Evolutionary conservation across 2,329 filamentous ascomycete genomes (phyloP), one percentile per base, ranked within the genome.

Genomic region (Penicillium sp.): DNA sequence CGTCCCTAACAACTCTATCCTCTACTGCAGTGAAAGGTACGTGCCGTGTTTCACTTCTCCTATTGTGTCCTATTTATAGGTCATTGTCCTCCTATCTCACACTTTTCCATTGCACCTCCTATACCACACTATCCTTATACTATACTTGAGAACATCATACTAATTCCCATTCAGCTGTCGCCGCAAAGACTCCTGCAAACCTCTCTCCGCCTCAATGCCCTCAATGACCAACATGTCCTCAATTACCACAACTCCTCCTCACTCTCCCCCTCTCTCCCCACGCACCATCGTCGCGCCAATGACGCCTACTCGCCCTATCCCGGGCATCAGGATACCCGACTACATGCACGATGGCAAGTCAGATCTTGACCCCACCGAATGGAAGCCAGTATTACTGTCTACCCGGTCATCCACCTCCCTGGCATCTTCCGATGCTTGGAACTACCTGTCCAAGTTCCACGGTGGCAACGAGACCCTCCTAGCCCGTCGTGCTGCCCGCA

Each of bases 1-100:
- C 52, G 80, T 82, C 31, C 85, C 85, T 16, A 81, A 82, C 70
- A 83, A 84, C 67, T 79, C 79, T 16, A 78, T 86, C 42, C 76
- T 88, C 45, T 88, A 88, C 70, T 88, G 85, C 75, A 87, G 84
- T 51, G 84, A 87, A 77, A 81, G 81, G 84, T 87, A 79, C 69
- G 78, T 70, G 48, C 24, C 13, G 35, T 49, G 55, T 53, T 60
- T 49, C 43, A 54, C 3, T 7, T 6, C 46, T 51, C 26, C 43
- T 55, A 55, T 33, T 49, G 35, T 11, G 26, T 45, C 45, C 31
- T 59, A 19, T 52, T 49, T 46, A 33, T 47, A 43, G 43, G 22
- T 35, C 52, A 29, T 56, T n/a, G 16, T 49, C 6, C 31, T 1
- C 13, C 19, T 9, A 29, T 29, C 31, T n/a, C 16, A 19, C 48